These are phyloP conservation scores for Citrus sp. DNA, from an alignment of 345 rosid genomes.

Conservation along the genomic window DNA sequence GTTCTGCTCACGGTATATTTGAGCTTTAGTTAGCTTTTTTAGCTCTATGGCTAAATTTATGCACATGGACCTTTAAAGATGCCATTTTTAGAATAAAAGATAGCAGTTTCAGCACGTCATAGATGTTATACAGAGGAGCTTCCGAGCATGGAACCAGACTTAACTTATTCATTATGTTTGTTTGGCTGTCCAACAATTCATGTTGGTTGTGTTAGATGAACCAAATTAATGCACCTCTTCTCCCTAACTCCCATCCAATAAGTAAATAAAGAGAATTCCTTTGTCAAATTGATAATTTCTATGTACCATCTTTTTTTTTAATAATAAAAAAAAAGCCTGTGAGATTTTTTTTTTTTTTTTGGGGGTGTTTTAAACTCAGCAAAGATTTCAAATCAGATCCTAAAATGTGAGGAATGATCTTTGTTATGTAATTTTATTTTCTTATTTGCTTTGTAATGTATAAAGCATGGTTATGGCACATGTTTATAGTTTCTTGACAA, in stretches of 20 bases:
- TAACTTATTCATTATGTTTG: background rate
- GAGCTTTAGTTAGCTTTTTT: background rate
- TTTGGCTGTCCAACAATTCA: background rate
- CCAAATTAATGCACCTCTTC: background rate
- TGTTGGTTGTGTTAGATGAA: background rate
- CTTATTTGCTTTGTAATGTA: background rate
- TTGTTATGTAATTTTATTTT: background rate
- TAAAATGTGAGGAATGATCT: background rate
- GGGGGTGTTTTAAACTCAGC: background rate
- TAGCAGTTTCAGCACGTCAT: background rate
- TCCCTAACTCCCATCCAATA: background rate
- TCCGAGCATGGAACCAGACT: background rate
- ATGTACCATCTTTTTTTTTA: background rate
- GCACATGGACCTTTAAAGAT: background rate
- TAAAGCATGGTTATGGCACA: background rate
- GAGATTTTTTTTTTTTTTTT: background rate
- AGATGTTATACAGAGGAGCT: background rate
- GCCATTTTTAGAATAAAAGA: background rate
- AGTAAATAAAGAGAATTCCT: background rate
- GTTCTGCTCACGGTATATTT: constrained; percentile 63
- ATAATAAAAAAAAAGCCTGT: too few relatives aligned
- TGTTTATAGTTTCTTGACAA: background rate
- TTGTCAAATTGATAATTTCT: background rate
- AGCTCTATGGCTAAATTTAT: constrained; percentile 15
- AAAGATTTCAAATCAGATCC: background rate